A percentile compares a stretch with the other conserved stretches of the same genome.
These are phyloP conservation scores for Yamadazyma endophytica DNA, from an alignment of 805 yeast species.

Conservation along the genomic window DNA sequence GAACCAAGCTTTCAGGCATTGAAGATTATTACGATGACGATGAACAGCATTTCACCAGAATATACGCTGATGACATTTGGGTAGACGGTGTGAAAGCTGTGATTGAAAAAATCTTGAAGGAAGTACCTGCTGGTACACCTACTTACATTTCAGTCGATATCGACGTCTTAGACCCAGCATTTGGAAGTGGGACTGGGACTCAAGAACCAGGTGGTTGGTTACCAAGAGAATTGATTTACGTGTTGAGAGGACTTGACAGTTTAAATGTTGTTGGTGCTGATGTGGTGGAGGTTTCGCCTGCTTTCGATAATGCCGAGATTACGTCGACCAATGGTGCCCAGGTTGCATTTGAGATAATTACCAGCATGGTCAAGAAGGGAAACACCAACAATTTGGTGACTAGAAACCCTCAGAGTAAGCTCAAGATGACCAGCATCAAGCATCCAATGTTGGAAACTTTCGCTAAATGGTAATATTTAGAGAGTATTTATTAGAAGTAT, in stretches of 20 bases:
- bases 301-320: slow-evolving; percentile 60
- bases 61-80: slow-evolving; percentile 73
- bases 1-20: slow-evolving; percentile 66
- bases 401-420: slow-evolving; percentile 8
- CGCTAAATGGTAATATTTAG: slow-evolving; percentile 11
- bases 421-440: not conserved
- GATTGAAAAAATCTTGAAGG: slow-evolving; percentile 44
- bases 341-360: slow-evolving; percentile 64
- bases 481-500: slow-evolving; percentile 5
- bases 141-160: slow-evolving; percentile 79
- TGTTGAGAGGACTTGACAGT: slow-evolving; percentile 41
- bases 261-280: slow-evolving; percentile 53
- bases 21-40: slow-evolving; percentile 66
- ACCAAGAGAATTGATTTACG: slow-evolving; percentile 50
- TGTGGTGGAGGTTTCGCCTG: slow-evolving; percentile 59
- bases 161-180: slow-evolving; percentile 57
- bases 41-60: slow-evolving; percentile 63
- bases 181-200: slow-evolving; percentile 57
- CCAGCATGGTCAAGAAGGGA: slow-evolving; percentile 68
- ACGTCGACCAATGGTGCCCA: slow-evolving; percentile 71
- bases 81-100: slow-evolving; percentile 59
- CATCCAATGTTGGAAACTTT: too few relatives aligned
- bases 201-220: slow-evolving; percentile 58
- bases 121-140: slow-evolving; percentile 61
- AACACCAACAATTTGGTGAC: slow-evolving; percentile 7